These are phyloP conservation scores for Barnettozyma populi DNA, from an alignment of 805 yeast genomes.

Conservation along the genomic window DNA sequence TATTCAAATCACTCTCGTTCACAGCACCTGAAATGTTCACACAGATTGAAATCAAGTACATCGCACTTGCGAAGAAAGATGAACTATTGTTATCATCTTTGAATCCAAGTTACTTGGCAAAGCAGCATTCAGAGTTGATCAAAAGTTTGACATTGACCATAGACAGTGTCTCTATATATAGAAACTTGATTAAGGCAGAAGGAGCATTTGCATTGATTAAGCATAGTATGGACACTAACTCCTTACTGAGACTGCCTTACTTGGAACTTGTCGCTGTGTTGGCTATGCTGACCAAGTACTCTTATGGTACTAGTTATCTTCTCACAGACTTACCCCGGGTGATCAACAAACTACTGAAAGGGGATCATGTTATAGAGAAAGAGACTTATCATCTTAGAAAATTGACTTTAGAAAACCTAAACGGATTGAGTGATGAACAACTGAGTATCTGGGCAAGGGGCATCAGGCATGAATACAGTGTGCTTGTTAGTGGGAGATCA, in stretches of 20 bases:
- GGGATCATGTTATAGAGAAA: constrained; percentile 16
- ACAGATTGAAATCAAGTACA: constrained; percentile 9
- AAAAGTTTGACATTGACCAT: constrained; percentile 8
- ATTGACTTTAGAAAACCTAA: constrained; percentile 16
- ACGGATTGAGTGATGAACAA: constrained; percentile 9
- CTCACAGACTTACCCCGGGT: constrained; percentile 18
- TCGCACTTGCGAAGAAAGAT: constrained; percentile 9
- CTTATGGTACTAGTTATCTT: constrained; percentile 13
- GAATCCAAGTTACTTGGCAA: constrained; percentile 17
- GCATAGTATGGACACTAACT: constrained; percentile 8
- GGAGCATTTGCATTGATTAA: constrained; percentile 9
- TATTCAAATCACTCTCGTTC: constrained; percentile 18
- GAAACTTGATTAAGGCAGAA: constrained; percentile 11
- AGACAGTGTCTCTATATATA: constrained; percentile 12
- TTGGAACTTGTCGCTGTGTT: constrained; percentile 19
- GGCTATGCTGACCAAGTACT: constrained; percentile 6
- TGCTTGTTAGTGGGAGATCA: constrained; percentile 11
- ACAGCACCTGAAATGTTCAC: constrained; percentile 7
- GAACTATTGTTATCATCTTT: constrained; percentile 9
- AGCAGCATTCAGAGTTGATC: constrained; percentile 11
- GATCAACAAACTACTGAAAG: constrained; percentile 20
- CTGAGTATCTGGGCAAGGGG: constrained; percentile 19
- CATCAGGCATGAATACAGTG: constrained; percentile 12
- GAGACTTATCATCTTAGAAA: constrained; percentile 19
- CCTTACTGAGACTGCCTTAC: constrained; percentile 16